Base-by-base conservation (phyloP, 768 basidiomycete species). In the Boletus bicolor region DNA sequence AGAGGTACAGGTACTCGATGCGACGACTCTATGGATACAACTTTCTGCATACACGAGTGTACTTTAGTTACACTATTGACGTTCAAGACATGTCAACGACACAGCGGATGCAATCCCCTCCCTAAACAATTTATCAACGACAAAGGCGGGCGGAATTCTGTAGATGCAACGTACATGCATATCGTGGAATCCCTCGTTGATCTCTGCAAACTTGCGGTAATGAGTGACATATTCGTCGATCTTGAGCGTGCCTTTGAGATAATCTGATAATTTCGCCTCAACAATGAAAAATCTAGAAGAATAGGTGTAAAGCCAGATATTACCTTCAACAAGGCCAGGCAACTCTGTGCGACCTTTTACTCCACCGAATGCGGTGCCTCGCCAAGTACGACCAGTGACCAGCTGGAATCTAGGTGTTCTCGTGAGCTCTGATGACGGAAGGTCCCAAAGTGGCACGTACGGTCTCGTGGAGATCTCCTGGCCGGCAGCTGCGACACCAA, bases 201-300 rank as follows among this genome's bases (percentile, higher is more conserved):
- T 89, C 7, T 91, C 86, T 26, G 74, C 78, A 36, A 95, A 76
- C 41, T 75, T 81, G 64, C 86, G 82, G 63, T 83, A 77, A 75
- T 98, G 96, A 45, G 96, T 96, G 56, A 98, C 87, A 71, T 96
- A 99, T 71, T 98, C 93, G 68, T 99, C 95, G 50, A 99, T 85
- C 75, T 88, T 92, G 66, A 96, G 77, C 62, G 80, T 86, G 53
- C 90, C 91, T 17, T 77, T 70, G 56, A 94, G 80, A 73, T 95
- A 96, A 61, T 93, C 93, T 89, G 65, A 53, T 4, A 3, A 63
- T 41, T 30, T 30, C 49, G 44, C 37, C 55, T 61, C 17, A 47
- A 51, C 44, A 0, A 44, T 45, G 32, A 51, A 11, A 11, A 19
- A 32, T 37, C 47, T 15, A 24, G 17, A 44, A n/a, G 10, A 17